Base-by-base conservation (phyloP, 2,329 filamentous ascomycete species). In the Cladosporium cucumerinum region DNA sequence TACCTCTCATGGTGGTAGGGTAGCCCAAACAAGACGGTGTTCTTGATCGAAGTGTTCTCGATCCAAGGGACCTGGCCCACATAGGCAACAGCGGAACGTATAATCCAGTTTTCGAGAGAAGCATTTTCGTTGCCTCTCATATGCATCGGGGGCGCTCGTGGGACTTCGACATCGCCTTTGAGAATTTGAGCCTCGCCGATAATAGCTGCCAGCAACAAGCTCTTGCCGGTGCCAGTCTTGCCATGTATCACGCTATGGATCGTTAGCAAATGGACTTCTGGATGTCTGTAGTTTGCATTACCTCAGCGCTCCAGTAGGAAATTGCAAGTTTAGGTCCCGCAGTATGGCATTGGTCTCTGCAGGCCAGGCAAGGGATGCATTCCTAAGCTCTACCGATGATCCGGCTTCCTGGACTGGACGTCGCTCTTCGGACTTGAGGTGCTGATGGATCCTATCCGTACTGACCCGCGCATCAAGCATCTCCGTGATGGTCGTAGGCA, bases 171-270 rank as follows among this genome's bases (percentile, higher is more conserved):
- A 16, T 23, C 26, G 12, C 51, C 51, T n/a, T 28, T 11, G 5
- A 55, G 23, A 7, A 55, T 28, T 12, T 23, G 7, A 14, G 51
- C 51, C 51, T 55, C 51, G 51, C 51, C 51, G n/a, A 55, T 32
- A 7, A 55, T 28, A 28, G 26, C 51, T 26, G 51, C 23, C 6
- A 55, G 51, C 30, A 55, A 32, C 30, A 55, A 32, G 30, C 51
- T 55, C 51, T 55, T 55, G 51, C 51, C 51, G 12, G 51, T 28
- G n/a, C 51, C 51, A 26, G 51, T 55, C 51, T 55, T 55, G 51
- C 51, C 51, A 32, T 28, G 51, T 10, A 55, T 55, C 6, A 28
- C 30, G 51, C 51, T 55, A 5, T 11, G 11, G 21, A 55, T 10
- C 10, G 51, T 55, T n/a, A 28, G 51, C 30, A 55, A 55, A 28